phyloP scores from a whole-genome alignment of 345 rosid genomes.

The Arabis hirsuta region DNA sequence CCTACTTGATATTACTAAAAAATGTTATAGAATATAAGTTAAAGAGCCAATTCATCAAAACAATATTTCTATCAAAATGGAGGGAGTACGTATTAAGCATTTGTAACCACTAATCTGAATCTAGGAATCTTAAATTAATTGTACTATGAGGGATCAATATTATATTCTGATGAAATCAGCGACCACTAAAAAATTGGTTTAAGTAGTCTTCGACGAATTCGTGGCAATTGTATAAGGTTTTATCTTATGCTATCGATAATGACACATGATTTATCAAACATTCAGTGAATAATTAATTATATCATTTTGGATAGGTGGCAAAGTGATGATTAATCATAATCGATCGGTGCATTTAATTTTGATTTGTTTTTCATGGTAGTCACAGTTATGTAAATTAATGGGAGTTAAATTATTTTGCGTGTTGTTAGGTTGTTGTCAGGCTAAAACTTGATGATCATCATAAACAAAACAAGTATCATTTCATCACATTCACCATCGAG shows the following conservation, averaged over 20 bases:
- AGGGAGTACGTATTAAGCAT: neutral
- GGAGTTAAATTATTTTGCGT: conserved; percentile 14
- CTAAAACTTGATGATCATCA: conserved; percentile 16
- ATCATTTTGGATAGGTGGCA: conserved; percentile 25
- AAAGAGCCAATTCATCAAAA: too few species aligned
- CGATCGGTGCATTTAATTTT: conserved; percentile 24
- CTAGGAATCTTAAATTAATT: conserved; percentile 4
- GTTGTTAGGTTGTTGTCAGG: conserved; percentile 36
- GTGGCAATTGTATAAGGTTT: neutral
- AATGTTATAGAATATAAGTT: too few species aligned
- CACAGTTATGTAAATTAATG: conserved; percentile 15
- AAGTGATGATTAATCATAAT: conserved; percentile 19
- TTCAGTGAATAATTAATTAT: neutral
- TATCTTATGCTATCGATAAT: neutral
- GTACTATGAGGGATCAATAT: conserved; percentile 15
- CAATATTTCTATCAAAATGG: too few species aligned
- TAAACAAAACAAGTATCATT: conserved; percentile 32
- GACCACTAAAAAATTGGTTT: conserved; percentile 11
- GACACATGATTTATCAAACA: conserved; percentile 27
- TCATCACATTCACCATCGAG: conserved; percentile 2
- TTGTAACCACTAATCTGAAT: conserved; percentile 23
- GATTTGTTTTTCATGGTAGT: conserved; percentile 2
- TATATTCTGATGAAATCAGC: conserved; percentile 25
- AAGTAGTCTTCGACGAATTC: neutral
- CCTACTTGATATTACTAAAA: too few species aligned